Percentiles rank a stretch among this genome's conserved stretches.
Conservation (phyloP, 2,329 filamentous ascomycete species). For the Arthrobotrys musiformis region DNA sequence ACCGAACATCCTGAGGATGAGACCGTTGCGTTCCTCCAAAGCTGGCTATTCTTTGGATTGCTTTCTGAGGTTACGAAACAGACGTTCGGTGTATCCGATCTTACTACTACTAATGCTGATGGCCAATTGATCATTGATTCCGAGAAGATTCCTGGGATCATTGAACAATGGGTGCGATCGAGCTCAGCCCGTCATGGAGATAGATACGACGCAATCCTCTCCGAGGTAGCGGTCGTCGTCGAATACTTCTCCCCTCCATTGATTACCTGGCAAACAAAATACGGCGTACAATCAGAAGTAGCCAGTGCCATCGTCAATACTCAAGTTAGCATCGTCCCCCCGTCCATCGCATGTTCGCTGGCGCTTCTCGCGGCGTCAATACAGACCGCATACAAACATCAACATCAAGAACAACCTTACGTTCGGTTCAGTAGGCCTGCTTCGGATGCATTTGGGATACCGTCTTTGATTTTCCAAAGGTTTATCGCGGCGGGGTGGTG, state of each 20-base stretch:
- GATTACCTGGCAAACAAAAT: constrained; percentile 36
- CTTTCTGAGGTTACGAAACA: constrained; percentile 35
- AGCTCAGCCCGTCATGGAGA: constrained; percentile 15
- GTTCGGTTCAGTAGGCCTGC: constrained; percentile 40
- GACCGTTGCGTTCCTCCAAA: constrained; percentile 40
- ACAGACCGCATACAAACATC: constrained; percentile 24
- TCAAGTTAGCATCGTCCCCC: constrained; percentile 7
- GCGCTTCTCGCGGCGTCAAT: constrained; percentile 17
- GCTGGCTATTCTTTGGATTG: constrained; percentile 51
- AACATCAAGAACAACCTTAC: constrained; percentile 23
- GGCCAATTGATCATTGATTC: constrained; percentile 27
- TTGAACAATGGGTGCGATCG: constrained; percentile 37
- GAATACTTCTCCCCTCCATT: constrained; percentile 32
- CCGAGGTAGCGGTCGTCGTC: constrained; percentile 19
- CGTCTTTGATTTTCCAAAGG: constrained; percentile 27
- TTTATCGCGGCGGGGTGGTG: constrained; percentile 44
- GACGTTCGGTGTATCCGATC: constrained; percentile 11
- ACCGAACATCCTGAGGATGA: constrained; percentile 19
- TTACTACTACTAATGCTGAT: constrained; percentile 6
- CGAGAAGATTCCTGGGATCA: constrained; percentile 11
- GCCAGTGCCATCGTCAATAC: constrained; percentile 11
- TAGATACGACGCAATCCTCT: constrained; percentile 12
- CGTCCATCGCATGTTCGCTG: constrained; percentile 30
- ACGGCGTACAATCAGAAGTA: constrained; percentile 1
- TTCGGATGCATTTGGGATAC: constrained; percentile 33